Evolutionary conservation across 139 green algal genomes (phyloP).

Genomic region (Volvox reticuliferus): DNA sequence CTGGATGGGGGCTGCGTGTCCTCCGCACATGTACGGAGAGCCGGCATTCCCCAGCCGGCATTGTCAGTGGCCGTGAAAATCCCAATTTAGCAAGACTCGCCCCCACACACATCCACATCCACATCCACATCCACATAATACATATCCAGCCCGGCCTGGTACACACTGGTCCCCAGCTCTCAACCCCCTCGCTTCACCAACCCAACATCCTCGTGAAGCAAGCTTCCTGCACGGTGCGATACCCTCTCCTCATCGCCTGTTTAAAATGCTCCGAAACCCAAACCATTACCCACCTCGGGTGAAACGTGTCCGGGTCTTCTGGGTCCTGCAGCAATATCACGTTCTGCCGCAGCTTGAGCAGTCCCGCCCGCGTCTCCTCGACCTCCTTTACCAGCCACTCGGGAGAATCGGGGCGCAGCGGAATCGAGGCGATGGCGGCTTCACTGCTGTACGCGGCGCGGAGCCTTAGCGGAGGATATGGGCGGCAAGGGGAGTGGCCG

Average conservation of each 20-base stretch:
- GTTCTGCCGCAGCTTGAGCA: conserved; percentile 89
- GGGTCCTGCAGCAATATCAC: conserved; percentile 87
- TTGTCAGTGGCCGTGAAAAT: too few species aligned
- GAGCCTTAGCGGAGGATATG: conserved; percentile 52
- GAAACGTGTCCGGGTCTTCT: conserved; percentile 75
- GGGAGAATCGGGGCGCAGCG: conserved; percentile 67
- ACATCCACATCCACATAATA: not conserved
- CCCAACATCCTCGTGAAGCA: too few species aligned
- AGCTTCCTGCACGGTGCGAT: too few species aligned
- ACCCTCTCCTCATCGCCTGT: too few species aligned
- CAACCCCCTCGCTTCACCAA: not conserved
- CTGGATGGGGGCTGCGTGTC: too few species aligned
- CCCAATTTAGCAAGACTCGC: too few species aligned
- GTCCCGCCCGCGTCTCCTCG: conserved; percentile 62
- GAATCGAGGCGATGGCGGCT: conserved; percentile 60
- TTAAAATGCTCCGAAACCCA: not conserved
- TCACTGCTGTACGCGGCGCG: conserved; percentile 69
- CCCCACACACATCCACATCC: not conserved
- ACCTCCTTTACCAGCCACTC: conserved; percentile 77
- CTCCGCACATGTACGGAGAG: not conserved
- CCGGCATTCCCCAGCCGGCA: not conserved
- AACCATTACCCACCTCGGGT: conserved; percentile 56
- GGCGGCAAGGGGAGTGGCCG: not conserved
- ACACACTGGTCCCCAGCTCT: not conserved
- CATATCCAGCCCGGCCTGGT: not conserved